Evolutionary conservation across 2,329 filamentous ascomycete species (phyloP).

Genomic region (Diplodia sapinea): DNA sequence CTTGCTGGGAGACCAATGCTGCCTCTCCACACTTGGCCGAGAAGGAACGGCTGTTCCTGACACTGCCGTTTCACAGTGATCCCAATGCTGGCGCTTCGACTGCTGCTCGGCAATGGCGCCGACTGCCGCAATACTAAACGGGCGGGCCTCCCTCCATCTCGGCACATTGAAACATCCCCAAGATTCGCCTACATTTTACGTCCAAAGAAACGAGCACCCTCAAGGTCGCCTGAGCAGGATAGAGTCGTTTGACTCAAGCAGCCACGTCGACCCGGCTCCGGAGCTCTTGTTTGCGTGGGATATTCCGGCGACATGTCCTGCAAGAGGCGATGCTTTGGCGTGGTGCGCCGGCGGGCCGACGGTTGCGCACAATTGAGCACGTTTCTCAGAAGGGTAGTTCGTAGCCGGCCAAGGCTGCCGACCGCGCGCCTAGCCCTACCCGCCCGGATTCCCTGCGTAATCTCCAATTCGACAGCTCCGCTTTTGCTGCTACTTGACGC

Average conservation of each 20-base stretch:
- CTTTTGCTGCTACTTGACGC: slow-evolving; percentile 20
- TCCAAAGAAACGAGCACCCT: neutral
- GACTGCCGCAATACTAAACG: neutral
- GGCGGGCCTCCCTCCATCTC: slow-evolving; percentile 9
- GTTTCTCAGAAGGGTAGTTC: slow-evolving; percentile 8
- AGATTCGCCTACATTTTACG: neutral
- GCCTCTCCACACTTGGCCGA: neutral
- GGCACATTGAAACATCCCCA: slow-evolving; percentile 23
- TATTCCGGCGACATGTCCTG: neutral
- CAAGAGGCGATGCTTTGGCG: neutral
- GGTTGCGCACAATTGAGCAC: slow-evolving; percentile 29
- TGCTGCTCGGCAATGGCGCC: neutral
- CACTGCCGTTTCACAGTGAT: neutral
- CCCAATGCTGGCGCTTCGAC: no score
- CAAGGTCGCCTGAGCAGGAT: neutral
- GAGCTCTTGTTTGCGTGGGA: neutral
- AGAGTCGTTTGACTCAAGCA: slow-evolving; percentile 5
- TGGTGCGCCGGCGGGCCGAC: slow-evolving; percentile 17
- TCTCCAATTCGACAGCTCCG: slow-evolving; percentile 14
- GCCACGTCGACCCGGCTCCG: neutral
- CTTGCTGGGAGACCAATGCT: neutral
- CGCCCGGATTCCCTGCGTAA: slow-evolving; percentile 22
- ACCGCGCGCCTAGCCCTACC: slow-evolving; percentile 6
- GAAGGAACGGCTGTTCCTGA: neutral
- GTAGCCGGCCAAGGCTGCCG: slow-evolving; percentile 22